Evolutionary conservation across 441 rosid species (phyloP).

Genomic region (Sinapis alba): DNA sequence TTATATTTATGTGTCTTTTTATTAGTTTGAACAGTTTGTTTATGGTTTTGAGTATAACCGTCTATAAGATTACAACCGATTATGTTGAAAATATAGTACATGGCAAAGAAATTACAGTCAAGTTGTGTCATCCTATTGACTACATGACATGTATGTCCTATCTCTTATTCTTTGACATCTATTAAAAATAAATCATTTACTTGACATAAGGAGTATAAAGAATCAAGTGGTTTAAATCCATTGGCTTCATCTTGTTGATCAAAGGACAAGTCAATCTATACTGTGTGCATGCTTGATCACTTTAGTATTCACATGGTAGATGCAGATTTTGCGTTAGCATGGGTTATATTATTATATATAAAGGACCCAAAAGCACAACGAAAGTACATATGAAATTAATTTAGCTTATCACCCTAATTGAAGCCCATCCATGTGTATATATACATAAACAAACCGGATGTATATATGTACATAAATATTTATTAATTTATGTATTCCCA

Average conservation of each 20-base stretch:
- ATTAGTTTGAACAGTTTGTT: neutral
- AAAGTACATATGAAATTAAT: slow-evolving; percentile 17
- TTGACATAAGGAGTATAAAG: neutral
- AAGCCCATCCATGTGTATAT: slow-evolving; percentile 21
- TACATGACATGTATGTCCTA: neutral
- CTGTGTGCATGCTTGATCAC: slow-evolving; percentile 10
- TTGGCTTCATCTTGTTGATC: slow-evolving; percentile 4
- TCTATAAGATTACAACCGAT: neutral
- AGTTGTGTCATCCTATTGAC: neutral
- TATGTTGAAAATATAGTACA: neutral
- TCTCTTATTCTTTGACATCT: neutral
- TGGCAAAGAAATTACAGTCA: neutral
- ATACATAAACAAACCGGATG: slow-evolving; percentile 3
- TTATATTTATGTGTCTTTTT: neutral
- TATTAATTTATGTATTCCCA: slow-evolving; percentile 6
- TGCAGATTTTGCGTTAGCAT: slow-evolving; percentile 23
- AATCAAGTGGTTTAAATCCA: neutral
- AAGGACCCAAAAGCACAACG: slow-evolving; percentile 5
- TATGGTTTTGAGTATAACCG: neutral
- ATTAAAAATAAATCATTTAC: neutral
- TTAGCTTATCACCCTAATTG: slow-evolving; percentile 24
- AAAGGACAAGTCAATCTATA: neutral
- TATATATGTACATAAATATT: too few relatives aligned
- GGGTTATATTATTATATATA: slow-evolving; percentile 6
- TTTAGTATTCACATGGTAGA: neutral